A percentile compares a stretch with the other conserved stretches of the same genome.
Conservation (phyloP, 139 green algal species). For the Chlorella vulgaris region DNA sequence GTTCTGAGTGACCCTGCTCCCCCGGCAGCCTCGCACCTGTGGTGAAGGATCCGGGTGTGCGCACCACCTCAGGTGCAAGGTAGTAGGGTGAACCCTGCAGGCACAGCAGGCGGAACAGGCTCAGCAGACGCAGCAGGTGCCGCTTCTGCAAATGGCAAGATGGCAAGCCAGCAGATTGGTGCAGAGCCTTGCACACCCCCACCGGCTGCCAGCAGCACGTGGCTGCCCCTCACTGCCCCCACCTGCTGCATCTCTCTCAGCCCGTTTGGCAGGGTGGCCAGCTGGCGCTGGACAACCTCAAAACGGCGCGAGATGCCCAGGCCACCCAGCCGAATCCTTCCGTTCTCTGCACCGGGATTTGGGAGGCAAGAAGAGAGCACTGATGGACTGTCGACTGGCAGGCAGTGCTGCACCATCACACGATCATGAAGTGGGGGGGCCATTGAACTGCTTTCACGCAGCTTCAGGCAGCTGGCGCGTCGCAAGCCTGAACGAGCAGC, state of each 20-base stretch:
- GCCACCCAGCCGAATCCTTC: conserved; percentile 90
- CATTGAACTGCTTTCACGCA: too few species aligned
- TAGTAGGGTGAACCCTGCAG: conserved; percentile 20
- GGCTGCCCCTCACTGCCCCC: background rate
- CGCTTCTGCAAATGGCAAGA: background rate
- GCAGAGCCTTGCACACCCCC: background rate
- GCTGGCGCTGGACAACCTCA: conserved; percentile 29
- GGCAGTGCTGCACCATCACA: too few species aligned
- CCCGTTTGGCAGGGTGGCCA: conserved; percentile 22
- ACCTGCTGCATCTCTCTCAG: conserved; percentile 28
- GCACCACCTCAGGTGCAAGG: background rate
- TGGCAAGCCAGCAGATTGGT: background rate
- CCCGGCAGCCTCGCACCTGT: background rate
- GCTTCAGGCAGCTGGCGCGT: too few species aligned
- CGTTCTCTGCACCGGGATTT: conserved; percentile 69
- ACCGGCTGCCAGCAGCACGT: background rate
- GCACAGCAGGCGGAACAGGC: background rate
- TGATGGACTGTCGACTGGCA: too few species aligned
- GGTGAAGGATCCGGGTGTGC: conserved; percentile 7
- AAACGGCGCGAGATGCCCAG: conserved; percentile 81
- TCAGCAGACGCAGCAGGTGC: background rate
- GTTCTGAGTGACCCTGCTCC: too few species aligned
- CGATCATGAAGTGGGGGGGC: too few species aligned
- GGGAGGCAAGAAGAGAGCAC: background rate
- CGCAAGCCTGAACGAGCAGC: too few species aligned